These are phyloP conservation scores for Xylaria intraflava DNA, from an alignment of 495 filamentous ascomycete genomes.

Conservation along the genomic window DNA sequence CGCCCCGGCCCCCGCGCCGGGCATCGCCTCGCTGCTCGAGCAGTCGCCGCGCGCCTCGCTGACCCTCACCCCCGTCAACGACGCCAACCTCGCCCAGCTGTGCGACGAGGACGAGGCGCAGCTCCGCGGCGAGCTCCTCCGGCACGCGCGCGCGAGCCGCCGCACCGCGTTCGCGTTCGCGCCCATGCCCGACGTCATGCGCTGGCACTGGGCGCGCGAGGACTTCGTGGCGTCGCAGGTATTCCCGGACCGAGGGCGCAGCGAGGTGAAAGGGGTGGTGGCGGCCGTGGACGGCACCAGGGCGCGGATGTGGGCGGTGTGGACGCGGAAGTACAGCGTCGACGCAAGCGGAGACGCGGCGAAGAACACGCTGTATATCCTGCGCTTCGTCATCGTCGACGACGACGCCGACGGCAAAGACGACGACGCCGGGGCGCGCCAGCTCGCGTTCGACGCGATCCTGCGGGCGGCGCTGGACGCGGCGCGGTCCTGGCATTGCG, in stretches of 20 bases:
- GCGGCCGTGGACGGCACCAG: constrained; percentile 18
- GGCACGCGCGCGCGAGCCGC: constrained; percentile 11
- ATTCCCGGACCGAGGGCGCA: constrained; percentile 30
- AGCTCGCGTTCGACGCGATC: constrained; percentile 53
- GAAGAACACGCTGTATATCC: constrained; percentile 69
- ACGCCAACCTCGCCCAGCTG: constrained; percentile 48
- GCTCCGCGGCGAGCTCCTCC: constrained; percentile 34
- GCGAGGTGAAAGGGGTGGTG: constrained; percentile 59
- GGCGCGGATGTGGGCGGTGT: constrained; percentile 65
- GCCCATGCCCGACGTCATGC: constrained; percentile 64
- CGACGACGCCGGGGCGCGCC: constrained; percentile 29
- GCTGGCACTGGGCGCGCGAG: constrained; percentile 84
- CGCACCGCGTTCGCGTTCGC: constrained; percentile 58
- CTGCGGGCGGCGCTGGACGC: constrained; percentile 35
- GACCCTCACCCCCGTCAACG: constrained; percentile 34
- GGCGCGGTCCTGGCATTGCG: constrained; percentile 35
- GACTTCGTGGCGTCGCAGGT: constrained; percentile 64
- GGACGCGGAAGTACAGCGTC: constrained; percentile 64
- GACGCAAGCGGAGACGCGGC: constrained; percentile 25
- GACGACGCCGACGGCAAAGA: constrained; percentile 30
- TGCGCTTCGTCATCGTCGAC: constrained; percentile 70
- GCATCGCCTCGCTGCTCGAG: constrained; percentile 3
- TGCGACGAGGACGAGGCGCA: constrained; percentile 52
- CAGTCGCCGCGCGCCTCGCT: background rate
- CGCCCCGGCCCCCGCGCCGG: background rate